Evolutionary conservation across 495 filamentous ascomycete genomes (phyloP).

Genomic region (Penicillium robsamsonii): DNA sequence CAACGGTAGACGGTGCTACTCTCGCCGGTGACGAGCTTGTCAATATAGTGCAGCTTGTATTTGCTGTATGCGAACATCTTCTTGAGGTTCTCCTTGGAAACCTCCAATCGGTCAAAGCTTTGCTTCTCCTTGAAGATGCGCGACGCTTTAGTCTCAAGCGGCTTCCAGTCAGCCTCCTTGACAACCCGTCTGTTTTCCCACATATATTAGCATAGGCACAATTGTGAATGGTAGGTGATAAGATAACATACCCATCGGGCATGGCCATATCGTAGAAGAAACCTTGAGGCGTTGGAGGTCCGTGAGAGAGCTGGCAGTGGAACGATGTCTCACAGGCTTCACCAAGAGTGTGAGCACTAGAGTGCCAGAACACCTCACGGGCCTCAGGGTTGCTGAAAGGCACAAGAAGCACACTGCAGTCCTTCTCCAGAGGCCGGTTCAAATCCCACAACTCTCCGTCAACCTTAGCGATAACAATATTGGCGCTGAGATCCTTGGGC

Average conservation of each 20-base stretch:
- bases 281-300: slow-evolving; percentile 86
- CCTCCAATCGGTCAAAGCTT: slow-evolving; percentile 82
- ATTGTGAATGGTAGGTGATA: not conserved
- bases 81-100: slow-evolving; percentile 83
- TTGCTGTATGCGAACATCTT: slow-evolving; percentile 98
- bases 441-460: slow-evolving; percentile 90
- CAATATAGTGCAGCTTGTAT: slow-evolving; percentile 95
- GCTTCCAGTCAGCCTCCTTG: slow-evolving; percentile 69
- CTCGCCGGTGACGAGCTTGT: slow-evolving; percentile 87
- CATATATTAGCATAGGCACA: slow-evolving; percentile 15
- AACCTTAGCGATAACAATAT: slow-evolving; percentile 73
- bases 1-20: slow-evolving; percentile 91
- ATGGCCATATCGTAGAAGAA: slow-evolving; percentile 99
- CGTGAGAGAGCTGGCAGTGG: slow-evolving; percentile 62
- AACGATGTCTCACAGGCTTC: slow-evolving; percentile 62
- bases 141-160: slow-evolving; percentile 69
- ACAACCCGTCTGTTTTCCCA: slow-evolving; percentile 56
- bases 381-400: slow-evolving; percentile 84
- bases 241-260: slow-evolving; percentile 55
- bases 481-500: slow-evolving; percentile 50
- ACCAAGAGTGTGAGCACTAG: slow-evolving; percentile 87
- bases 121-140: slow-evolving; percentile 95
- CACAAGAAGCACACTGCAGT: slow-evolving; percentile 73
- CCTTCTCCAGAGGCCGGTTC: slow-evolving; percentile 75
- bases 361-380: slow-evolving; percentile 88